Evolutionary conservation across 1,139 yeast species (phyloP), one percentile per base, ranked within the genome.

Genomic region (Debaryomycetaceae sp.): DNA sequence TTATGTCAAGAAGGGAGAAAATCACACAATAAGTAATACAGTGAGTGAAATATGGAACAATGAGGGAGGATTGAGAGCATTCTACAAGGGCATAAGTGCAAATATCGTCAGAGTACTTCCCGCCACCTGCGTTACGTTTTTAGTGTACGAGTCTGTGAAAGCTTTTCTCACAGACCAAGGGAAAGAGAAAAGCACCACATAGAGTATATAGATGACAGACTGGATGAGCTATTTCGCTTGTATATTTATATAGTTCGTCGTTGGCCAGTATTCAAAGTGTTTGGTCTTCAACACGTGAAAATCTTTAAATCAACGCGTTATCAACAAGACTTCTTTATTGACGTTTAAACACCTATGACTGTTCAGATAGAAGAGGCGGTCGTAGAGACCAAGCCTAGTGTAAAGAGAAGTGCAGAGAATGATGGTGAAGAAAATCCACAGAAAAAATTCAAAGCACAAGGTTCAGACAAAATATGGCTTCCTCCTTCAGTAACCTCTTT

Each of bases 41-140:
- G 50, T 58, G 16, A 38, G 38, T 3, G 53, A 59, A 11, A 53
- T 69, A 1, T 76, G 75, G 61, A 30, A 32, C 9, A 45, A 49
- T 2, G 69, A 60, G 22, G 79, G 78, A 16, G 83, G 84, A 0
- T 24, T 73, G 15, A 44, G 49, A 17, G 96, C 86, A 0, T 84
- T 91, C 48, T 92, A 88, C 60, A 81, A 83, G 48, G 98, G 98
- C 0, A 58, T 83, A 13, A 59, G 76, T 13, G 75, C 87, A 3
- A 82, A 84, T 40, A 52, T 84, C 17, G 40, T 70, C 5, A 66
- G 92, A 39, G 87, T 85, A 2, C 61, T 85, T 6, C 95, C 95
- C 0, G 85, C 89, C 3, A 83, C 89, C 2, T 81, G 87, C 50
- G 72, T 83, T 6, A 83, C 91, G 0, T 83, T 83, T 57, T 69